phyloP scores from a whole-genome alignment of 768 basidiomycete genomes.

The Leccinum incarnatum region DNA sequence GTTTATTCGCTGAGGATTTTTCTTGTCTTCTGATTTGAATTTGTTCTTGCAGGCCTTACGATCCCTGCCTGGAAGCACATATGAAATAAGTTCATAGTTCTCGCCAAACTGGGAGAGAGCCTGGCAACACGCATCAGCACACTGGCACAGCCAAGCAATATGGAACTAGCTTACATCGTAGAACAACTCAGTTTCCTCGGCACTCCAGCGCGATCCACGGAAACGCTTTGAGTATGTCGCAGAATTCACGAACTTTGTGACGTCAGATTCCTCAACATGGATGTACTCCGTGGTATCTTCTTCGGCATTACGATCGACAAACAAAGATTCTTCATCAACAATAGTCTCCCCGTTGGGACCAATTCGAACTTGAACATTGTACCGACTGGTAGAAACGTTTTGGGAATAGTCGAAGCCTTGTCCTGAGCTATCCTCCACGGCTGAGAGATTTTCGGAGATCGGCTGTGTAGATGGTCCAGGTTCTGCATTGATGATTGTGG shows the following conservation, averaged over 20 bases:
- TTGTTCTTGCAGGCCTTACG: slow-evolving; percentile 91
- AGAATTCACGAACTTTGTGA: slow-evolving; percentile 83
- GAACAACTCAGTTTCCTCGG: slow-evolving; percentile 87
- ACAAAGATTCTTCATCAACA: slow-evolving; percentile 81
- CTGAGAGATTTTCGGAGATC: slow-evolving; percentile 12
- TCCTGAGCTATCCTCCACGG: slow-evolving; percentile 43
- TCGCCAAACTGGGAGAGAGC: slow-evolving; percentile 88
- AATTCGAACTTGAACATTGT: slow-evolving; percentile 82
- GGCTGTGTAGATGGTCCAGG: slow-evolving; percentile 18
- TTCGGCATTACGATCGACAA: slow-evolving; percentile 70
- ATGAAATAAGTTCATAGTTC: slow-evolving; percentile 90
- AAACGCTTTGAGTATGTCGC: slow-evolving; percentile 76
- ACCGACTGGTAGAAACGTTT: slow-evolving; percentile 62
- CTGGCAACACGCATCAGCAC: slow-evolving; percentile 38
- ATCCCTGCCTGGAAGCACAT: slow-evolving; percentile 79
- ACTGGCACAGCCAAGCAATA: not conserved
- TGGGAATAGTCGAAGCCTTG: slow-evolving; percentile 71
- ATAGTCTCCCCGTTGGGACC: slow-evolving; percentile 86
- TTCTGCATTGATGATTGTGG: not conserved
- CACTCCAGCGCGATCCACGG: slow-evolving; percentile 83
- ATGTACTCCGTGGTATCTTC: slow-evolving; percentile 70
- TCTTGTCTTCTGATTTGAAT: slow-evolving; percentile 87
- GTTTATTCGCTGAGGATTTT: slow-evolving; percentile 72
- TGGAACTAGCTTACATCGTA: slow-evolving; percentile 58
- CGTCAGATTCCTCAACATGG: slow-evolving; percentile 79